Evolutionary conservation across 2,329 filamentous ascomycete species (phyloP).

Genomic region (Aspergillus fumigatus): DNA sequence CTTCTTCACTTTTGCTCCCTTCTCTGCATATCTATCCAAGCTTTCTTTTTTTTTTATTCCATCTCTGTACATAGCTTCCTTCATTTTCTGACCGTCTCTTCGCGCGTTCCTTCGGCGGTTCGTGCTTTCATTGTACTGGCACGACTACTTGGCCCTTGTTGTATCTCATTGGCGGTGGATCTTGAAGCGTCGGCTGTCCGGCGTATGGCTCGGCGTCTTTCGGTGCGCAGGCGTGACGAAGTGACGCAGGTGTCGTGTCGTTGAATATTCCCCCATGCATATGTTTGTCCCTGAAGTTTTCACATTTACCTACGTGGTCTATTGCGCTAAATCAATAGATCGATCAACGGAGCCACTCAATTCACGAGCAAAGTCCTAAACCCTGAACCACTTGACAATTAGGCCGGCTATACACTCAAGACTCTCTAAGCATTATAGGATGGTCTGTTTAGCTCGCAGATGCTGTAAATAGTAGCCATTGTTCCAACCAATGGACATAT

Average conservation of each 20-base stretch:
- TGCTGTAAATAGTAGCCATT: background rate
- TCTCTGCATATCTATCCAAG: conserved; percentile 1
- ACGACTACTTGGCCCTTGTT: conserved; percentile 1
- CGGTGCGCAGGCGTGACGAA: conserved; percentile 23
- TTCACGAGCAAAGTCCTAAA: background rate
- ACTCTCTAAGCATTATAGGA: background rate
- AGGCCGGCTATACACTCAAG: background rate
- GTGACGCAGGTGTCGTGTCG: conserved; percentile 7
- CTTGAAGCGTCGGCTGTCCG: conserved; percentile 1
- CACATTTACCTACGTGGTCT: background rate
- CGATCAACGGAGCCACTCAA: background rate
- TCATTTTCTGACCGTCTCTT: conserved; percentile 7
- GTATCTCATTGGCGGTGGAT: conserved; percentile 9
- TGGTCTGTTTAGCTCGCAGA: background rate
- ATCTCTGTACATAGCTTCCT: conserved; percentile 26
- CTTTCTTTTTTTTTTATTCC: conserved; percentile 3
- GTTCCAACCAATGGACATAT: background rate
- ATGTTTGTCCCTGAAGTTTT: background rate
- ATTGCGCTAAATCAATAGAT: background rate
- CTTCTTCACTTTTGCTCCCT: conserved; percentile 1
- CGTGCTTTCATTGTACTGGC: conserved; percentile 1
- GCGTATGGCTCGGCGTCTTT: conserved; percentile 21
- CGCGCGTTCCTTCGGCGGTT: conserved; percentile 14
- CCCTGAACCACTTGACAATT: background rate
- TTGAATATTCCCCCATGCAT: conserved; percentile 11